A percentile compares a stretch with the other conserved stretches of the same genome.
These are phyloP conservation scores for Proliferodiscus dingleyae DNA, from an alignment of 2,329 filamentous ascomycete genomes.

Conservation along the genomic window DNA sequence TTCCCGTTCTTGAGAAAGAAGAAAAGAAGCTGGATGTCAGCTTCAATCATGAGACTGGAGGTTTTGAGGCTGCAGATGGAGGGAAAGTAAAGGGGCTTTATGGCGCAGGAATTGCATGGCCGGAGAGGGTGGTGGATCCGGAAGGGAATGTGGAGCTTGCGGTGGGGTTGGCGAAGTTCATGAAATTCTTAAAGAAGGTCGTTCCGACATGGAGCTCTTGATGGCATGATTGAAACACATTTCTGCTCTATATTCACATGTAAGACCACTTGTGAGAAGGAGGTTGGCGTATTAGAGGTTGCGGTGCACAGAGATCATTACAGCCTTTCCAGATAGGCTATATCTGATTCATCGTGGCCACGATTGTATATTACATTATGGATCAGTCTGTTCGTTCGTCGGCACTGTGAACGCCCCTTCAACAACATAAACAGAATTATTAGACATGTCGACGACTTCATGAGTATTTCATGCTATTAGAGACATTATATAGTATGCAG, in stretches of 20 bases:
- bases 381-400: too few species aligned
- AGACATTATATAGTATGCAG: neutral
- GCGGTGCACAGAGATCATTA: too few species aligned
- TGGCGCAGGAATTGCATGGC: conserved; percentile 60
- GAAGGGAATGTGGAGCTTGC: conserved; percentile 56
- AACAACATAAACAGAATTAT: too few species aligned
- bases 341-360: too few species aligned
- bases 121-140: conserved; percentile 56
- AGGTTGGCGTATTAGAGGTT: too few species aligned
- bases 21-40: conserved; percentile 21
- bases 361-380: too few species aligned
- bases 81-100: conserved; percentile 47
- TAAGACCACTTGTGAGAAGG: too few species aligned
- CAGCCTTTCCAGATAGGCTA: too few species aligned
- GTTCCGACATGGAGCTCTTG: conserved; percentile 42
- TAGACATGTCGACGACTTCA: too few species aligned
- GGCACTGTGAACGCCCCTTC: too few species aligned
- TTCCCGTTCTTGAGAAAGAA: conserved; percentile 42
- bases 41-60: conserved; percentile 36
- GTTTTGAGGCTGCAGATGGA: conserved; percentile 42
- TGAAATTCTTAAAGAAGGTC: conserved; percentile 55
- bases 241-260: too few species aligned
- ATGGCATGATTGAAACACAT: too few species aligned
- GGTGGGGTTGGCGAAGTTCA: conserved; percentile 62
- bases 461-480: neutral